phyloP scores from a whole-genome alignment of 75 land plant genomes.

The Pinus taeda region DNA sequence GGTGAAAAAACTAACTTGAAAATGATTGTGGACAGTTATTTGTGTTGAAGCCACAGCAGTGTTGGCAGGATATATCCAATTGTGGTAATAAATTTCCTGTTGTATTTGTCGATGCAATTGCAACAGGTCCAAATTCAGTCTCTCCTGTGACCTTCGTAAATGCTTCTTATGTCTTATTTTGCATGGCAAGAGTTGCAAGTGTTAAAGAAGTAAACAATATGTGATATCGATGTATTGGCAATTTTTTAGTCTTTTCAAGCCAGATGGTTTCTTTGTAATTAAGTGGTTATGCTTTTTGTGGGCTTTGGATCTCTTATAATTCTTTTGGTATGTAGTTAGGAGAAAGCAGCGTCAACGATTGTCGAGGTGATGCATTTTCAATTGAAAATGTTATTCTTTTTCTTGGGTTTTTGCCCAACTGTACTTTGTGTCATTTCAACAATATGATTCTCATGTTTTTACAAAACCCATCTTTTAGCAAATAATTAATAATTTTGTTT shows the following conservation, averaged over 20 bases:
- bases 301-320: background rate
- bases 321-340: background rate
- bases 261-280: background rate
- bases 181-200: background rate
- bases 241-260: background rate
- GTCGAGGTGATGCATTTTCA: background rate
- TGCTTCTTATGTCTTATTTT: background rate
- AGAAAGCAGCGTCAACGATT: background rate
- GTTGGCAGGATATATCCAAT: background rate
- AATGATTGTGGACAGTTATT: background rate
- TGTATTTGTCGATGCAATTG: background rate
- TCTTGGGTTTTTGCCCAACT: too few species aligned
- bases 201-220: background rate
- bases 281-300: background rate
- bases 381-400: background rate
- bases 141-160: background rate
- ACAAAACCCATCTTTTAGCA: background rate
- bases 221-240: background rate
- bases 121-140: background rate
- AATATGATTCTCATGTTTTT: background rate
- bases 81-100: background rate
- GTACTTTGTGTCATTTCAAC: background rate
- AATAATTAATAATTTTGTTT: background rate
- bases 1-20: slow-evolving; percentile 5
- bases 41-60: background rate